Base-by-base conservation (phyloP, 2,329 filamentous ascomycete genomes). In the Aspergillus hortae region DNA sequence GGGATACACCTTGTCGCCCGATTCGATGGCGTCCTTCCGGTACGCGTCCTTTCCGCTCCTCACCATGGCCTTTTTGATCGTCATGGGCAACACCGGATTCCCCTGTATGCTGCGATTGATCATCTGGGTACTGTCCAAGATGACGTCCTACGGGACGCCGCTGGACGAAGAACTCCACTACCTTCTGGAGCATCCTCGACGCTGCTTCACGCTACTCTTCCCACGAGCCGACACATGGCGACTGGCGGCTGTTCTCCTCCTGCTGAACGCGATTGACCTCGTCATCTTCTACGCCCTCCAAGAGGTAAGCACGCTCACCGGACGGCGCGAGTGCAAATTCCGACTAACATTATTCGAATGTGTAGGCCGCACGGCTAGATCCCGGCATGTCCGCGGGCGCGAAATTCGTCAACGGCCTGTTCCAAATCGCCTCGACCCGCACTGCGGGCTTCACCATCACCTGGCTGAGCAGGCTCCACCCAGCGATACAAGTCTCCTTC, bases 21-120 rank as follows among this genome's bases (percentile, higher is more conserved):
- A 97, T 72, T 96, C 91, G 60, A 96, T 99, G 91, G 81, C 85
- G 40, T 92, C 90, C 0, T 97, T 97, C 69, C 85, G 90, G 61
- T 81, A 77, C 7, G 89, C 90, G 1, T 77, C 88, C 6, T 88
- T 90, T 61, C 85, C 88, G 0, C 77, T 97, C 43, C 76, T 96
- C 19, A 67, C 94, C 41, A 84, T 91, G 72, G 84, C 85, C 6
- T 95, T 95, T 61, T 80, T 97, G 40, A 94, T 97, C 66, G 85
- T 97, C 55, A 90, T 96, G 55, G 92, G 92, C 51, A 97, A 97
- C 65, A 97, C 92, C 0, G 94, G 88, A 0, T 97, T 97, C 61
- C 94, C 92, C 0, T 89, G 94, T 64, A 92, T 96, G 87, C 81
- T 97, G 21, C 88, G 94, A 6, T 89, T 96, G 64, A 83, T 94